Base-by-base conservation (phyloP, 768 basidiomycete species). In the Mrakia frigida region DNA sequence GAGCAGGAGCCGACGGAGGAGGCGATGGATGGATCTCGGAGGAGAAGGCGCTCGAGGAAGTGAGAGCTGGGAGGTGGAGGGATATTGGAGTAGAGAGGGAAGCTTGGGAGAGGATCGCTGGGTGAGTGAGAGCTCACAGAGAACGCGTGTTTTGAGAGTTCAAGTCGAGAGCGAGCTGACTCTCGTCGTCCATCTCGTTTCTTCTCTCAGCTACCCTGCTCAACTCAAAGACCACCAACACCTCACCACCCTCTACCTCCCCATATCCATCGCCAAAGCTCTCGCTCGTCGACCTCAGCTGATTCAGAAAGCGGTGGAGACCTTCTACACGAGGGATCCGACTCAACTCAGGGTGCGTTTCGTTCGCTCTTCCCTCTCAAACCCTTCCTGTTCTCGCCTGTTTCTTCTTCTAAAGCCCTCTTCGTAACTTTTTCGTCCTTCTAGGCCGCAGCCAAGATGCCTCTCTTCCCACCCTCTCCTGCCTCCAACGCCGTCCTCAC, bases 301-400 rank as follows among this genome's bases (percentile, higher is more conserved):
- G 21, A 86, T 95, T 23, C 94, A 98, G 80, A 91, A 90, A 80
- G 92, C 95, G 0, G 87, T 92, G 4, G 94, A 95, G 83, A 88
- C 91, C 6, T 99, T 99, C 83, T 99, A 99, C 83, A 97, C 94
- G 5, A 88, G 97, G 73, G 97, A 98, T 85, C 91, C 92, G 0
- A 86, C 90, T 21, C 94, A 95, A 82, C 85, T 98, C 73, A 89
- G 94, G 53, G 93, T 96, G 83, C 83, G 90, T 83, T 60, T 7
- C 59, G 28, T 28, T 7, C 6, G 14, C 33, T 23, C 10, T 39
- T 41, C 28, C 16, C 59, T 70, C 67, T 61, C 23, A 23, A 41
- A 5, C 39, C 39, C 39, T 41, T 23, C 56, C 37, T 31, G 53
- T 52, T 65, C 63, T 35, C 63, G 21, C 21, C 33, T 46, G 31